Percentiles rank a stretch among this genome's conserved stretches.
Conservation (phyloP, 2,329 filamentous ascomycete genomes). For the Sphaerulina musiva region DNA sequence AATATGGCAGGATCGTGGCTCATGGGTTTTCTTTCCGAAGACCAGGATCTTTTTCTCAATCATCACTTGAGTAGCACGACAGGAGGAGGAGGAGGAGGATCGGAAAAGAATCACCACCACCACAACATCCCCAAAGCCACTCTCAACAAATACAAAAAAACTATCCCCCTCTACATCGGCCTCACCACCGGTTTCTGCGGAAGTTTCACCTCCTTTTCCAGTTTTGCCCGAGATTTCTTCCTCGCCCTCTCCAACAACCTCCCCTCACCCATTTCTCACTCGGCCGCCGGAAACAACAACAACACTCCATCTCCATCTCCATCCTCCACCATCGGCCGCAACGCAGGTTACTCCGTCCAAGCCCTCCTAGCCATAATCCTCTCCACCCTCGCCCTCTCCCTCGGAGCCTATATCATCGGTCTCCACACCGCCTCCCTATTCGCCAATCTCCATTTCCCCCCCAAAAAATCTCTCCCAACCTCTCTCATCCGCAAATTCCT, state of each 20-base stretch:
- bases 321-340: conserved; percentile 43
- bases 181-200: conserved; percentile 83
- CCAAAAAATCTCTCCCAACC: too few relatives aligned
- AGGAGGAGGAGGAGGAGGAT: conserved; percentile 29
- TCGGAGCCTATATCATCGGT: conserved; percentile 64
- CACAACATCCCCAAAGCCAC: too few relatives aligned
- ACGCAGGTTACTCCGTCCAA: conserved; percentile 75
- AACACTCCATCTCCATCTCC: conserved; percentile 16
- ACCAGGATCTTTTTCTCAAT: conserved; percentile 64
- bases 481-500: conserved; percentile 52
- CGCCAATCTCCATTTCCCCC: conserved; percentile 37
- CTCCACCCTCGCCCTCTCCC: conserved; percentile 61
- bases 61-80: conserved; percentile 36
- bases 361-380: conserved; percentile 71
- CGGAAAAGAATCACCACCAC: conserved; percentile 10
- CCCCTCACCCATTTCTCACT: conserved; percentile 45
- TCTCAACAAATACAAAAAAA: conserved; percentile 62
- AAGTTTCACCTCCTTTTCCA: conserved; percentile 83
- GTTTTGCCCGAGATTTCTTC: conserved; percentile 74
- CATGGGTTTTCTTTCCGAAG: conserved; percentile 80
- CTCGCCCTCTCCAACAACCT: conserved; percentile 72
- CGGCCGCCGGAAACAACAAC: neutral
- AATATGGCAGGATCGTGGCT: conserved; percentile 76
- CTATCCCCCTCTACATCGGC: conserved; percentile 80
- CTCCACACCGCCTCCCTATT: conserved; percentile 65